Conservation (phyloP, 441 rosid species). For the Melastoma candidum region DNA sequence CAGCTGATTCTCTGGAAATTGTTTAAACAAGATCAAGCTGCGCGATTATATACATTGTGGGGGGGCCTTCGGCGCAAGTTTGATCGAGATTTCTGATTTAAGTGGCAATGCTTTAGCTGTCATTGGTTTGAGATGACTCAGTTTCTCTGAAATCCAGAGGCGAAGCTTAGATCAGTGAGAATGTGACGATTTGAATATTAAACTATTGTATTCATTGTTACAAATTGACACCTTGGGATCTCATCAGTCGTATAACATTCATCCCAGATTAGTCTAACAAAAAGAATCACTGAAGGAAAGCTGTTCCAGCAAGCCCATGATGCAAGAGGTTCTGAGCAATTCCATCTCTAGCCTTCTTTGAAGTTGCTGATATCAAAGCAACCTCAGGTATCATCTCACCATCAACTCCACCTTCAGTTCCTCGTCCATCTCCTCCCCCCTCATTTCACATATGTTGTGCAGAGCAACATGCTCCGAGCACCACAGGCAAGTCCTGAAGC, state of each 20-base stretch:
- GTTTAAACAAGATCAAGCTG: not conserved
- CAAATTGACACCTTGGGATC: too few relatives aligned
- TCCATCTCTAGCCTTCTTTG: slow-evolving; percentile 53
- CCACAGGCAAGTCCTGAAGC: slow-evolving; percentile 59
- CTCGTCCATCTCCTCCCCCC: slow-evolving; percentile 37
- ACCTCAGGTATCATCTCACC: slow-evolving; percentile 63
- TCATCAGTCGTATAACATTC: too few relatives aligned
- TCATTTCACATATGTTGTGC: slow-evolving; percentile 63
- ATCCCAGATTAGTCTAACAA: not conserved
- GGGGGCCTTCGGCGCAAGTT: too few relatives aligned
- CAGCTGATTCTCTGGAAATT: not conserved
- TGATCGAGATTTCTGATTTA: too few relatives aligned
- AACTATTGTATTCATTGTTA: too few relatives aligned
- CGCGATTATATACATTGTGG: too few relatives aligned
- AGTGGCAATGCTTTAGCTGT: too few relatives aligned
- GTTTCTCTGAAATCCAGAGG: too few relatives aligned
- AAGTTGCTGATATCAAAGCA: slow-evolving; percentile 42
- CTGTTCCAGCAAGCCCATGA: slow-evolving; percentile 74
- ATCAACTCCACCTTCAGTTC: slow-evolving; percentile 35
- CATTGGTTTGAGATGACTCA: too few relatives aligned
- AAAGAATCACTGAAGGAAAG: slow-evolving; percentile 31
- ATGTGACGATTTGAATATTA: too few relatives aligned
- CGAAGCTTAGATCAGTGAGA: too few relatives aligned
- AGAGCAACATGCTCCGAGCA: slow-evolving; percentile 59
- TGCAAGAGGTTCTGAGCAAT: slow-evolving; percentile 65